Evolutionary conservation across 768 basidiomycete species (phyloP).

Genomic region (Leccinum obscurum): DNA sequence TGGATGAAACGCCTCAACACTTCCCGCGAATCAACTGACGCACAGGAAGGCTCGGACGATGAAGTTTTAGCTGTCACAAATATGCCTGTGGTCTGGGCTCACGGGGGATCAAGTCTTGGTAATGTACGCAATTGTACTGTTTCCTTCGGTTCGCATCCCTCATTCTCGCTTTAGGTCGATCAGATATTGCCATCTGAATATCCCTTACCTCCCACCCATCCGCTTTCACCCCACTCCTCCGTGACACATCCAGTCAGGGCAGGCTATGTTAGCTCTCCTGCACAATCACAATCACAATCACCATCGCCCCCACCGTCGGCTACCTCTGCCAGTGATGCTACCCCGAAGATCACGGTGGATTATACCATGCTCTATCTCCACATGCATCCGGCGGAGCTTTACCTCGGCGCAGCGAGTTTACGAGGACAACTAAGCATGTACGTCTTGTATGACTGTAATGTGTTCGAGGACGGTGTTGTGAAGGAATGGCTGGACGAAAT

Average conservation of each 20-base stretch:
- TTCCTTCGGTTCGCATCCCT: not conserved
- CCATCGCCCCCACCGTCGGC: not conserved
- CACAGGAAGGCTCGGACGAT: conserved; percentile 17
- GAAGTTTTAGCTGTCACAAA: conserved; percentile 7
- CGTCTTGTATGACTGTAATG: conserved; percentile 45
- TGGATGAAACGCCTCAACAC: conserved; percentile 21
- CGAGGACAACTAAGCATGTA: conserved; percentile 35
- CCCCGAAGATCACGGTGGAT: conserved; percentile 17
- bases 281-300: not conserved
- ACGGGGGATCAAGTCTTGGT: conserved; percentile 31
- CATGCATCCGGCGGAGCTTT: conserved; percentile 44
- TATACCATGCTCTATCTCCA: conserved; percentile 30
- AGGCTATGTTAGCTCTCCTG: conserved; percentile 6
- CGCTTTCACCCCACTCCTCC: conserved; percentile 23
- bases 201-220: conserved; percentile 28
- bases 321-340: not conserved
- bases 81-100: conserved; percentile 14
- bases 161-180: conserved; percentile 32
- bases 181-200: conserved; percentile 37
- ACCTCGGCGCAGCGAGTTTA: conserved; percentile 43
- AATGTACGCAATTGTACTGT: conserved; percentile 16
- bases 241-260: conserved; percentile 16
- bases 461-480: conserved; percentile 42
- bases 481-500: conserved; percentile 52
- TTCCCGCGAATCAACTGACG: not conserved